These are phyloP conservation scores for Rehmannia glutinosa DNA, from an alignment of 257 asterid species.

Conservation along the genomic window DNA sequence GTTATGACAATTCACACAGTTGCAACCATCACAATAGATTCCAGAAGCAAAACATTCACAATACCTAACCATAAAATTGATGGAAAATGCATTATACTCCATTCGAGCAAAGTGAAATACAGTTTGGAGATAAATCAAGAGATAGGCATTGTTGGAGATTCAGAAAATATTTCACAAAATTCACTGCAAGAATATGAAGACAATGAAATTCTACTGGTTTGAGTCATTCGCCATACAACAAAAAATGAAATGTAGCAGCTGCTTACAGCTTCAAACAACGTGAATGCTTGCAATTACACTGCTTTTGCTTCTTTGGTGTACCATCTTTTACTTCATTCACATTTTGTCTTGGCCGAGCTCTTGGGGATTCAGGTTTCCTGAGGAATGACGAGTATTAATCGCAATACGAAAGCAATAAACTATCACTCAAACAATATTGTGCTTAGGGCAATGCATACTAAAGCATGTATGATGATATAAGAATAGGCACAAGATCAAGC, in stretches of 20 bases:
- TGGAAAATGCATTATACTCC: slow-evolving; percentile 7
- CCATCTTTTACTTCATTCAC: slow-evolving; percentile 69
- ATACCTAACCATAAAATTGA: slow-evolving; percentile 54
- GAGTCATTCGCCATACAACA: slow-evolving; percentile 6
- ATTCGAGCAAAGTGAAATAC: not conserved
- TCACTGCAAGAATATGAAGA: slow-evolving; percentile 16
- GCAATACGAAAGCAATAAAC: slow-evolving; percentile 6
- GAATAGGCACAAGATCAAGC: not conserved
- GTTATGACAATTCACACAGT: slow-evolving; percentile 84
- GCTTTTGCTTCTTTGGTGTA: slow-evolving; percentile 95
- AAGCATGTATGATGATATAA: slow-evolving; percentile 1
- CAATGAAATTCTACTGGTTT: not conserved
- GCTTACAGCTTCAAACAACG: slow-evolving; percentile 94
- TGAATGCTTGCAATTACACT: slow-evolving; percentile 94
- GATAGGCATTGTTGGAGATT: not conserved
- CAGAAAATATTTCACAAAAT: slow-evolving; percentile 7
- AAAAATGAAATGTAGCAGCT: slow-evolving; percentile 21
- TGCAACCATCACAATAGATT: slow-evolving; percentile 88
- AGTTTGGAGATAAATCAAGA: not conserved
- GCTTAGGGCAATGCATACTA: not conserved
- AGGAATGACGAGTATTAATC: slow-evolving; percentile 21
- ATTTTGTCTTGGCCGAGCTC: slow-evolving; percentile 57
- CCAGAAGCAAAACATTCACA: slow-evolving; percentile 99
- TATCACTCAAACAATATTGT: not conserved
- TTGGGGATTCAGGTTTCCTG: slow-evolving; percentile 96